A percentile compares a stretch with the other conserved stretches of the same genome.
These are phyloP conservation scores for Holtermanniella nyarrowii DNA, from an alignment of 768 basidiomycete species.

Conservation along the genomic window DNA sequence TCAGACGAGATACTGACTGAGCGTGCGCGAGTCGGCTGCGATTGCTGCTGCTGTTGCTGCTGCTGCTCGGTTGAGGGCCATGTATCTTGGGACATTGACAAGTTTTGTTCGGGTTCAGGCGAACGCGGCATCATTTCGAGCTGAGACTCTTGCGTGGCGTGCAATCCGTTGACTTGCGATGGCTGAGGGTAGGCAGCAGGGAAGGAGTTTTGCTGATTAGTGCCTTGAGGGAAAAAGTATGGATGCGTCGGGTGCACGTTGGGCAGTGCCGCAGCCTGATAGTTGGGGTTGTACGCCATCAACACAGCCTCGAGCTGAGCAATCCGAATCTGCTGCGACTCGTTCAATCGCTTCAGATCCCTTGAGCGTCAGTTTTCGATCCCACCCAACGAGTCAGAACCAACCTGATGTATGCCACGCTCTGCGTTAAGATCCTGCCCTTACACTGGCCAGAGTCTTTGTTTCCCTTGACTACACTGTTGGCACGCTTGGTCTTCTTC, in stretches of 20 bases:
- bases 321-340: slow-evolving; percentile 17
- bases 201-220: not conserved
- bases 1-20: slow-evolving; percentile 8
- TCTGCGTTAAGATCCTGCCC: slow-evolving; percentile 23
- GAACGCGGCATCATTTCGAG: slow-evolving; percentile 21
- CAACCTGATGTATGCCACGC: slow-evolving; percentile 29
- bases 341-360: slow-evolving; percentile 19
- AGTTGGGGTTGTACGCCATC: slow-evolving; percentile 7
- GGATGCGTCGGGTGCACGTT: not conserved
- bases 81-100: not conserved
- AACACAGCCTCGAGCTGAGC: slow-evolving; percentile 23
- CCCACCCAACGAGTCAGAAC: not conserved
- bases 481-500: slow-evolving; percentile 24
- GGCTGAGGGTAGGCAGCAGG: not conserved
- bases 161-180: not conserved
- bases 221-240: not conserved
- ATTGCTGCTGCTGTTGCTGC: slow-evolving; percentile 2
- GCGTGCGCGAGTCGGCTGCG: not conserved
- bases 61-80: not conserved
- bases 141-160: slow-evolving; percentile 2
- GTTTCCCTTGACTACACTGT: slow-evolving; percentile 12
- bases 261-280: slow-evolving; percentile 2
- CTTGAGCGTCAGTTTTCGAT: slow-evolving; percentile 6
- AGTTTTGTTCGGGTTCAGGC: slow-evolving; percentile 20
- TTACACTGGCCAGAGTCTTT: slow-evolving; percentile 29